phyloP scores from a whole-genome alignment of 495 filamentous ascomycete species.

The Daldinia grandis region DNA sequence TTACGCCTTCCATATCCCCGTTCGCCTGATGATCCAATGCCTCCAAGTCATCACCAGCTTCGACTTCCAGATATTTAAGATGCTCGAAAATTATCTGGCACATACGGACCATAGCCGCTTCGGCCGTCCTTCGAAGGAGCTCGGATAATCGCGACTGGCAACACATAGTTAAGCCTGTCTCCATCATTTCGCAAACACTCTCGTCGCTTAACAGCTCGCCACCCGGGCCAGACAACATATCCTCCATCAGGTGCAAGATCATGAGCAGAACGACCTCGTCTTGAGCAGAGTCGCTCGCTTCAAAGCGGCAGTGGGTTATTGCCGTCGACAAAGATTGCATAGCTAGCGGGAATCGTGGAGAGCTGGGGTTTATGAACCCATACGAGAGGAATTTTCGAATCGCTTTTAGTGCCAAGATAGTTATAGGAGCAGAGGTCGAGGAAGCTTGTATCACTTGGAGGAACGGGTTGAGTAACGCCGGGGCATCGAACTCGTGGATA shows the following conservation, averaged over 20 bases:
- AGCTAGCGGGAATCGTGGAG: slow-evolving; percentile 83
- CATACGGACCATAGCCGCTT: slow-evolving; percentile 98
- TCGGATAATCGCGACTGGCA: slow-evolving; percentile 92
- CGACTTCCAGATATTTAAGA: slow-evolving; percentile 82
- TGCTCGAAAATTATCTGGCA: slow-evolving; percentile 97
- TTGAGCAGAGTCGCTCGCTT: slow-evolving; percentile 91
- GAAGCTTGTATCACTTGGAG: slow-evolving; percentile 97
- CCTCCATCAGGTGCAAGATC: slow-evolving; percentile 97
- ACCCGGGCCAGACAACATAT: slow-evolving; percentile 92
- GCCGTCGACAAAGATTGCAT: slow-evolving; percentile 96
- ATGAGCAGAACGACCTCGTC: slow-evolving; percentile 94
- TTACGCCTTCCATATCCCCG: slow-evolving; percentile 75
- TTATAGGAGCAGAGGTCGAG: slow-evolving; percentile 94
- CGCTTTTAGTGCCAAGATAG: slow-evolving; percentile 90
- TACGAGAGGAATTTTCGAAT: slow-evolving; percentile 98
- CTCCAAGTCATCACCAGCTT: slow-evolving; percentile 67
- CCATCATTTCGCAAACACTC: slow-evolving; percentile 99
- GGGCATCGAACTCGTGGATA: slow-evolving; percentile 88
- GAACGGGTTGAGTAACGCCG: slow-evolving; percentile 91
- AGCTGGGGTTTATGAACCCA: slow-evolving; percentile 82
- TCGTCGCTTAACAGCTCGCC: slow-evolving; percentile 93
- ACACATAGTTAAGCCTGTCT: slow-evolving; percentile 96
- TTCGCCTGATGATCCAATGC: slow-evolving; percentile 68
- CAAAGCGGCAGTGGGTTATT: slow-evolving; percentile 97
- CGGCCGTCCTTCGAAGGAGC: slow-evolving; percentile 86